phyloP scores from a whole-genome alignment of 2,329 filamentous ascomycete species.

The Alternaria rosae region DNA sequence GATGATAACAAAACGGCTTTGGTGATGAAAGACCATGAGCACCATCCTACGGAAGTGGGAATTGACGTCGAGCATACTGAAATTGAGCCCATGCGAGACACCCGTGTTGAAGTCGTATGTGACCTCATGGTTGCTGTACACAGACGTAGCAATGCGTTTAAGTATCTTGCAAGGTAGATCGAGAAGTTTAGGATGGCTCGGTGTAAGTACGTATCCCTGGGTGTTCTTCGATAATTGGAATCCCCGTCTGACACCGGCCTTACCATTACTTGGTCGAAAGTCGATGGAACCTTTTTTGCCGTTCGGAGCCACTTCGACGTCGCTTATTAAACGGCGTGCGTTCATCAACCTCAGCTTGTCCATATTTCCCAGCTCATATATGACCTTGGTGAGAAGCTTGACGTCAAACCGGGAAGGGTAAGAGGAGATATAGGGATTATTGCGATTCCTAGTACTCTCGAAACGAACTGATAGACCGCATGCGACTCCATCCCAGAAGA shows the following conservation, averaged over 20 bases:
- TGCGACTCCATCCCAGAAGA: background rate
- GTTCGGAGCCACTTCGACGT: accelerated
- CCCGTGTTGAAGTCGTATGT: background rate
- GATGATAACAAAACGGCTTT: accelerated
- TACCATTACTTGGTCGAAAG: background rate
- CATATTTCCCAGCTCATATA: accelerated
- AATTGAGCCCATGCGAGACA: accelerated
- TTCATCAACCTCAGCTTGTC: background rate
- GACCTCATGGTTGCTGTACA: accelerated
- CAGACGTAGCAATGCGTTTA: accelerated
- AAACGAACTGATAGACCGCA: background rate
- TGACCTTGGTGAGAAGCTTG: background rate
- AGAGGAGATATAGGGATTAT: too few species aligned
- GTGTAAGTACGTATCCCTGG: accelerated
- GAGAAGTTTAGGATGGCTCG: accelerated
- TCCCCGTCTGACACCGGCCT: accelerated
- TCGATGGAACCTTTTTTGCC: background rate
- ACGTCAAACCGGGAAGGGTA: too few species aligned
- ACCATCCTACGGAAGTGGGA: accelerated
- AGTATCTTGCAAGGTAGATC: accelerated
- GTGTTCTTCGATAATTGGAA: background rate
- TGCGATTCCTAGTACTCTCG: background rate
- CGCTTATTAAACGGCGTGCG: background rate
- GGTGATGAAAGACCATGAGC: background rate
- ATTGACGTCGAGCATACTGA: background rate